Evolutionary conservation across 257 asterid genomes (phyloP).

Genomic region (Vinca minor): DNA sequence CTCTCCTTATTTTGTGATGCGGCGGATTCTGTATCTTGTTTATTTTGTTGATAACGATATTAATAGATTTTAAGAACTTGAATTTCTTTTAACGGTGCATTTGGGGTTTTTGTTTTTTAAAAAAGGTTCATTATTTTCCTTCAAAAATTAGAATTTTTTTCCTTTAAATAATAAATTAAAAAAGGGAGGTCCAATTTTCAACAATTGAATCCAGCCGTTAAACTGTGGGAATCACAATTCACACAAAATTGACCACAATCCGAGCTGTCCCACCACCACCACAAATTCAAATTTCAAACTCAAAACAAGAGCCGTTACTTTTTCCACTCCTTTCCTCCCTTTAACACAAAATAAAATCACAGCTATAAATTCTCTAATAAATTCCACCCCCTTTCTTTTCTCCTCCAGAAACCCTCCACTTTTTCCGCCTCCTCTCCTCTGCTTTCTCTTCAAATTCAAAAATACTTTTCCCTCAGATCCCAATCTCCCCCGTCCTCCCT

Average conservation of each 20-base stretch:
- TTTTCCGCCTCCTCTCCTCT: neutral
- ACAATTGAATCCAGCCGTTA: conserved; percentile 16
- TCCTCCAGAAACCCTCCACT: conserved; percentile 5
- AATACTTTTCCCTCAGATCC: conserved; percentile 3
- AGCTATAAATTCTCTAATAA: neutral
- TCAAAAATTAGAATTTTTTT: too few relatives aligned
- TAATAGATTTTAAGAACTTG: too few relatives aligned
- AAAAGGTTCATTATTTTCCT: too few relatives aligned
- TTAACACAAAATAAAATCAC: neutral
- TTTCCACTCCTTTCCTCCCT: neutral
- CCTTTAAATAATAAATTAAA: neutral
- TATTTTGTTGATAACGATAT: too few relatives aligned
- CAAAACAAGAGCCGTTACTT: conserved; percentile 14
- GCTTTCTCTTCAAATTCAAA: neutral
- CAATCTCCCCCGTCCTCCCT: too few relatives aligned
- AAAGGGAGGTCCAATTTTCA: neutral
- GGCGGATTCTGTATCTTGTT: too few relatives aligned
- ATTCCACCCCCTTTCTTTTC: neutral
- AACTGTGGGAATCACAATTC: conserved; percentile 6
- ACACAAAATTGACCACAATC: neutral
- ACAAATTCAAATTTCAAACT: conserved; percentile 20
- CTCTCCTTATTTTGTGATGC: too few relatives aligned
- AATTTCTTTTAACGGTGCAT: too few relatives aligned
- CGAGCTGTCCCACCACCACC: neutral
- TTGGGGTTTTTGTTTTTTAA: too few relatives aligned